phyloP scores from a whole-genome alignment of 345 rosid species.

The Citrus sp. region DNA sequence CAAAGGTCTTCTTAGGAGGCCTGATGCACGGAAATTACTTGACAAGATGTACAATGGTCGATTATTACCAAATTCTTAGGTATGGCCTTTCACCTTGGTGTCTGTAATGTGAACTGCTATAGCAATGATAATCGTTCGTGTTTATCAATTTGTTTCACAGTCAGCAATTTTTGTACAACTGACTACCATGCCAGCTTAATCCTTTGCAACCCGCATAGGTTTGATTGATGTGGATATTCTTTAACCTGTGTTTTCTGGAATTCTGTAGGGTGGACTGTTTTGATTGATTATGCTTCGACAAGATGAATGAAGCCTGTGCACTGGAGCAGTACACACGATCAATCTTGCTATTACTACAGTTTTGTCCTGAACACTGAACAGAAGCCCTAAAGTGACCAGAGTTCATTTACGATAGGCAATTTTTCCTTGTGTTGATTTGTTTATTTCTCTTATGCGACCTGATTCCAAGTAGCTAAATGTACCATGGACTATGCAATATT shows the following conservation, averaged over 20 bases:
- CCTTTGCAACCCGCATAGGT: background rate
- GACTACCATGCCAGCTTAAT: too few species aligned
- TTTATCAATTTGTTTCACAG: background rate
- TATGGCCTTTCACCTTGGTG: constrained; percentile 11
- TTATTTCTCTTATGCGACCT: background rate
- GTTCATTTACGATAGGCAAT: background rate
- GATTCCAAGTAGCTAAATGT: background rate
- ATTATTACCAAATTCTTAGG: constrained; percentile 68
- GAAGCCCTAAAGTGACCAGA: background rate
- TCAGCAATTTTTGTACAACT: background rate
- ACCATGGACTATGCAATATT: background rate
- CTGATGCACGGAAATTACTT: constrained; percentile 74
- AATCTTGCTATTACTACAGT: background rate
- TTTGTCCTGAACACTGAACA: background rate
- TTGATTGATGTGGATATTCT: background rate
- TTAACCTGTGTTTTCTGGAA: background rate
- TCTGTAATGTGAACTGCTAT: background rate
- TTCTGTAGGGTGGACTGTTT: background rate
- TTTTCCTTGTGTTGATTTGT: background rate
- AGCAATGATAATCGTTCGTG: too few species aligned
- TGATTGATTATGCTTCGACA: background rate
- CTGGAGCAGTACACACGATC: background rate
- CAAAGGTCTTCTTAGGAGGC: constrained; percentile 92
- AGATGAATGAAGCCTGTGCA: background rate
- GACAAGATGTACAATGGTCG: constrained; percentile 96